Conservation (phyloP, 305 asterid genomes). For the Solanum hybrid region DNA sequence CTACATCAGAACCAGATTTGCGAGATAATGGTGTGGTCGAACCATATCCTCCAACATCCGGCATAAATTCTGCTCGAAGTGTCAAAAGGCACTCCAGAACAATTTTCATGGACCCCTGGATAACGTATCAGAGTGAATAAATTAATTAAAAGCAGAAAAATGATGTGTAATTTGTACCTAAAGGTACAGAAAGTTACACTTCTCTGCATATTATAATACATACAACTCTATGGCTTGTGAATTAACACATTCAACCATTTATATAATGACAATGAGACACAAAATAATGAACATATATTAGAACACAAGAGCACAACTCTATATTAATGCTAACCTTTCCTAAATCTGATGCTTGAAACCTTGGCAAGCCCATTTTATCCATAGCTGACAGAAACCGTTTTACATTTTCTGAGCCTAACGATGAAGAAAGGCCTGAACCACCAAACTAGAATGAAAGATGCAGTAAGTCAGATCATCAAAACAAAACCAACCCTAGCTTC, state of each 20-base stretch:
- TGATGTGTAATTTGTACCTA: not conserved
- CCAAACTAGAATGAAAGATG: constrained; percentile 19
- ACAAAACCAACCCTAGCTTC: not conserved
- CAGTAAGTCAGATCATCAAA: not conserved
- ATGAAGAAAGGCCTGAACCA: constrained; percentile 28
- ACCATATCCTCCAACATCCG: constrained; percentile 26
- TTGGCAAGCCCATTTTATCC: constrained; percentile 57
- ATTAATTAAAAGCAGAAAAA: not conserved
- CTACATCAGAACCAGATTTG: constrained; percentile 14
- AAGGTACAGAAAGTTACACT: not conserved
- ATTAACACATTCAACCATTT: not conserved
- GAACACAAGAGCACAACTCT: not conserved
- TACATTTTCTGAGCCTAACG: constrained; percentile 29
- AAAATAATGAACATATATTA: not conserved
- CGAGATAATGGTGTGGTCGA: not conserved
- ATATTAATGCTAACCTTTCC: constrained; percentile 43
- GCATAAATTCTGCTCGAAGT: constrained; percentile 44
- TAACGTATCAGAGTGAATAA: not conserved
- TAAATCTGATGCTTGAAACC: constrained; percentile 64
- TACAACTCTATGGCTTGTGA: not conserved
- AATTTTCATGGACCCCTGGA: constrained; percentile 73
- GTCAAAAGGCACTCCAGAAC: constrained; percentile 71
- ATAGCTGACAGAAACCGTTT: constrained; percentile 58
- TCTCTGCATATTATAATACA: not conserved
- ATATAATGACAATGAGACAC: not conserved